phyloP scores from a whole-genome alignment of 2,329 filamentous ascomycete species.

The Graphilbum fragrans region DNA sequence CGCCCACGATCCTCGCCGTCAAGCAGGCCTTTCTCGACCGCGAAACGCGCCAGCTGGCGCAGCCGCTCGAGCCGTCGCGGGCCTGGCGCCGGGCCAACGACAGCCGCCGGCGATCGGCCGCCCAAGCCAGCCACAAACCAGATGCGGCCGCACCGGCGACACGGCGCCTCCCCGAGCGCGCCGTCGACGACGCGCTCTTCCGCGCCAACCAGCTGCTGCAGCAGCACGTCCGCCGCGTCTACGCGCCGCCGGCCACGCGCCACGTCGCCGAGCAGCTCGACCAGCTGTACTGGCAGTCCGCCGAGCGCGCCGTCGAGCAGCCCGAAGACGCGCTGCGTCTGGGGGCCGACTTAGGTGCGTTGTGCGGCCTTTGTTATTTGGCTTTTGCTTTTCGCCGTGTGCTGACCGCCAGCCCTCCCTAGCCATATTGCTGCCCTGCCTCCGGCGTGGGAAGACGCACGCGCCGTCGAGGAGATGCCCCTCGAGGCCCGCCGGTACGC shows the following conservation, averaged over 20 bases:
- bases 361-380: conserved; percentile 27
- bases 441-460: conserved; percentile 28
- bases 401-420: conserved; percentile 21
- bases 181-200: conserved; percentile 43
- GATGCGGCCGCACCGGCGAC: conserved; percentile 10
- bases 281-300: conserved; percentile 43
- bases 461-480: conserved; percentile 25
- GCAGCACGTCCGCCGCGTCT: conserved; percentile 54
- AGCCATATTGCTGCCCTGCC: conserved; percentile 34
- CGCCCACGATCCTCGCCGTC: conserved; percentile 45
- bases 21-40: conserved; percentile 53
- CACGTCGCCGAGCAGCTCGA: conserved; percentile 66
- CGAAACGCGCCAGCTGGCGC: conserved; percentile 52
- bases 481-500: conserved; percentile 38
- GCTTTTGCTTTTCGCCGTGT: conserved; percentile 6
- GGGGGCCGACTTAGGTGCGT: conserved; percentile 24
- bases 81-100: conserved; percentile 38
- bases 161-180: conserved; percentile 25
- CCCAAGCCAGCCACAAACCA: neutral
- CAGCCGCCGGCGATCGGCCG: too few species aligned
- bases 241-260: conserved; percentile 55
- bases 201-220: conserved; percentile 49
- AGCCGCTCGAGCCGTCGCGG: conserved; percentile 42
- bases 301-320: conserved; percentile 21
- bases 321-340: conserved; percentile 14